These are phyloP conservation scores for Podospora didyma DNA, from an alignment of 495 filamentous ascomycete genomes.

Conservation along the genomic window DNA sequence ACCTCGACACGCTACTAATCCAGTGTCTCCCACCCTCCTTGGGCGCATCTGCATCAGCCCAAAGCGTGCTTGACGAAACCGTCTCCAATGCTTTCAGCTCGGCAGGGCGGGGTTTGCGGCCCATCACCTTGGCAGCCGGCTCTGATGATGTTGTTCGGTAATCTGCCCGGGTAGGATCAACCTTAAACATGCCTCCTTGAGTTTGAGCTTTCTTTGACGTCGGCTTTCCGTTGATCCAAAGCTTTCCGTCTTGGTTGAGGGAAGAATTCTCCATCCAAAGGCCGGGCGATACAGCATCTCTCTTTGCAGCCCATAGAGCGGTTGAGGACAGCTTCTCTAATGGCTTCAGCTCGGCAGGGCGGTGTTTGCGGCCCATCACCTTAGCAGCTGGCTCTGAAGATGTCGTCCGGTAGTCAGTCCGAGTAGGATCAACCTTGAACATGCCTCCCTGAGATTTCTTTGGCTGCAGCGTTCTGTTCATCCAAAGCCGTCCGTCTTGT, in stretches of 20 bases:
- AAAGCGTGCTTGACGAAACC: conserved; percentile 30
- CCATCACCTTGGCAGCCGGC: conserved; percentile 31
- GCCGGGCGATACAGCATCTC: no score
- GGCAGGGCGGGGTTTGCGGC: conserved; percentile 20
- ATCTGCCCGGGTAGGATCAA: conserved; percentile 12
- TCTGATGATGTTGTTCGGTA: conserved; percentile 31
- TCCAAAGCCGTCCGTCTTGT: conserved; percentile 27
- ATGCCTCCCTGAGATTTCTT: conserved; percentile 10
- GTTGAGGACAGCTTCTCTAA: conserved; percentile 28
- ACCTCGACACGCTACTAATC: conserved; percentile 15
- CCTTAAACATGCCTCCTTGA: conserved; percentile 20
- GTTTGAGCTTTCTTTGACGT: not conserved
- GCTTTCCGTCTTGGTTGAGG: no score
- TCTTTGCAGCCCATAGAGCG: conserved; percentile 26
- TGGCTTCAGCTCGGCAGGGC: conserved; percentile 21
- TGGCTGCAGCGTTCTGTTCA: conserved; percentile 4
- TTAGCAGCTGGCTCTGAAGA: conserved; percentile 32
- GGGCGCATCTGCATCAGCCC: conserved; percentile 14
- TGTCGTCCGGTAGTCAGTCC: conserved; percentile 28
- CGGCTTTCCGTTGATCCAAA: not conserved
- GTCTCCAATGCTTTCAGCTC: conserved; percentile 22
- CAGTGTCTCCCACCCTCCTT: conserved; percentile 22
- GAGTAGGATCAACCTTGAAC: conserved; percentile 16
- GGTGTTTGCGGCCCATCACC: conserved; percentile 24
- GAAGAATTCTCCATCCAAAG: no score